A percentile compares a stretch with the other conserved stretches of the same genome.
phyloP scores from a whole-genome alignment of 2,329 filamentous ascomycete genomes.

The Colletotrichum orbiculare region DNA sequence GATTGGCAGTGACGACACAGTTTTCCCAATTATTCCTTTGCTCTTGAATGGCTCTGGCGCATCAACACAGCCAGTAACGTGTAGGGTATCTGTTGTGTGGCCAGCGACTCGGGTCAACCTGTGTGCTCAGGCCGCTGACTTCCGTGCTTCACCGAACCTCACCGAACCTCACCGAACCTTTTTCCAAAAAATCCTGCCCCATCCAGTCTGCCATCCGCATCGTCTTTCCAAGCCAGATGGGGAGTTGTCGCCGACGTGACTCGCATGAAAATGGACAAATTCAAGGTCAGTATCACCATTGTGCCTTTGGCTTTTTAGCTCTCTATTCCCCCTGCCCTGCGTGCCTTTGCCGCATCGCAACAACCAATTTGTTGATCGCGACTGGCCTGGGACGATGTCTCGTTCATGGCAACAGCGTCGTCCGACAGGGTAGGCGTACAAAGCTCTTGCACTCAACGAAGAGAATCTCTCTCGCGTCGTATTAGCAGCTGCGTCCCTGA shows the following conservation, averaged over 20 bases:
- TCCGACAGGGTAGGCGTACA: too few species aligned
- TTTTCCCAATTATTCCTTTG: too few species aligned
- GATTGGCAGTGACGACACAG: too few species aligned
- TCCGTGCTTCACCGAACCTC: not conserved
- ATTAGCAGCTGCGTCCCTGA: too few species aligned
- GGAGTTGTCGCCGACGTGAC: not conserved
- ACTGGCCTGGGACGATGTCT: too few species aligned
- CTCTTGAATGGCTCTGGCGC: too few species aligned
- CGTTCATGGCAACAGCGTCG: too few species aligned
- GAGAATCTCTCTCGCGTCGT: too few species aligned
- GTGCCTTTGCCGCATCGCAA: not conserved
- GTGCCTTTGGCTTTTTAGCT: not conserved
- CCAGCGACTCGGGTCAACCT: not conserved
- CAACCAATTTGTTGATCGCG: too few species aligned
- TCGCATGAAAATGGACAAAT: conserved; percentile 30
- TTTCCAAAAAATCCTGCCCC: conserved; percentile 16
- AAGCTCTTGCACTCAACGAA: too few species aligned
- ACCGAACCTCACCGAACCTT: conserved; percentile 23
- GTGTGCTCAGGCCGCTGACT: too few species aligned
- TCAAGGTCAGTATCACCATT: conserved; percentile 14
- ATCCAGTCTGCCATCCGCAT: not conserved
- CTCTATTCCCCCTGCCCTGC: not conserved
- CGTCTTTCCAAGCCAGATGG: conserved; percentile 2
- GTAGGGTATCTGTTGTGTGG: not conserved
- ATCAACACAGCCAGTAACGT: too few species aligned